Evolutionary conservation across 495 filamentous ascomycete species (phyloP).

Genomic region (Cercophora samala): DNA sequence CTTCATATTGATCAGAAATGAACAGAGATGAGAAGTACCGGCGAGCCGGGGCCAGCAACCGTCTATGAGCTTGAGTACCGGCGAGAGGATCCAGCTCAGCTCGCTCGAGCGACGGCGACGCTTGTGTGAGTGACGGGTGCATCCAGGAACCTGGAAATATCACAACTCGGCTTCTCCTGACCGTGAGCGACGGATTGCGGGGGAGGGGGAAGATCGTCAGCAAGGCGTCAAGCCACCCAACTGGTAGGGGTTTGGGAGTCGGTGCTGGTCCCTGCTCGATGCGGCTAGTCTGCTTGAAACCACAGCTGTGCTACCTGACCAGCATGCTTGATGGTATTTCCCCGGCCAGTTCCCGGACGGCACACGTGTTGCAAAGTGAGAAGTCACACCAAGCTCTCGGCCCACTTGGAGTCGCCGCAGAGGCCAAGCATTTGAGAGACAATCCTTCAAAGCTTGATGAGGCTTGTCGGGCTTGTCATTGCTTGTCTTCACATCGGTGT

Average conservation of each 20-base stretch:
- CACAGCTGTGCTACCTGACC: background rate
- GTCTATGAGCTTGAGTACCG: background rate
- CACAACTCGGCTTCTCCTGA: background rate
- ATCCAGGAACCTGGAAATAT: background rate
- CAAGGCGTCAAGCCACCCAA: background rate
- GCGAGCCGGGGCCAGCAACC: background rate
- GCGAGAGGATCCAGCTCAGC: background rate
- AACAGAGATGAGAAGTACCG: slow-evolving; percentile 1
- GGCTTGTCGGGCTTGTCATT: background rate
- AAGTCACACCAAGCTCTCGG: background rate
- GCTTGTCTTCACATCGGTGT: background rate
- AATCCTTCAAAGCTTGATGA: background rate
- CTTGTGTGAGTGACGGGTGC: background rate
- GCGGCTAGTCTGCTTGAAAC: background rate
- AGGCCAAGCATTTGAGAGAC: background rate
- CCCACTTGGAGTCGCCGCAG: background rate
- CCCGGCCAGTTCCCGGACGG: too few species aligned
- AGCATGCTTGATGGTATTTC: background rate
- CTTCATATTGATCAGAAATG: background rate
- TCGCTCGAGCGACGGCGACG: background rate
- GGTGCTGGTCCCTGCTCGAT: background rate
- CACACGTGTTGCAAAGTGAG: background rate
- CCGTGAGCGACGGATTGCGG: background rate
- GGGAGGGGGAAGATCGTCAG: background rate
- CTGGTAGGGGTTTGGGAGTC: background rate